phyloP scores from a whole-genome alignment of 164 flowering plant species.

The Vitis cinerea region DNA sequence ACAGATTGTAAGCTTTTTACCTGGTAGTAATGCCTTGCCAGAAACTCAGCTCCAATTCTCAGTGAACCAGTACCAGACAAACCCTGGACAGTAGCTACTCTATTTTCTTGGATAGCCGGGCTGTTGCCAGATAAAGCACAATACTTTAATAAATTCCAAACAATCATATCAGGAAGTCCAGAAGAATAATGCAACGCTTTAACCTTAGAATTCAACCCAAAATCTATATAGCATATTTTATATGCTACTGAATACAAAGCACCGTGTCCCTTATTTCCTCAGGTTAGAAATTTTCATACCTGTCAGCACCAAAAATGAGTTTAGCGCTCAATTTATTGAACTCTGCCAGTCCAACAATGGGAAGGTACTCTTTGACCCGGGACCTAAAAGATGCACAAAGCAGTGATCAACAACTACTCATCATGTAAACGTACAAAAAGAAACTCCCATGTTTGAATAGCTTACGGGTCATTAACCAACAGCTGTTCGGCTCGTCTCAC shows the following conservation, averaged over 20 bases:
- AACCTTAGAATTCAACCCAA: too few species aligned
- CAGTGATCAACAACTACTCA: background rate
- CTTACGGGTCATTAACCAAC: slow-evolving; percentile 66
- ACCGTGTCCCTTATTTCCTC: background rate
- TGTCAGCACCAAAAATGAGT: slow-evolving; percentile 94
- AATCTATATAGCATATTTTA: too few species aligned
- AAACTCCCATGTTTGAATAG: background rate
- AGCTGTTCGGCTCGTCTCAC: slow-evolving; percentile 81
- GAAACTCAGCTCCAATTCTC: slow-evolving; percentile 93
- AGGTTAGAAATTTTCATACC: slow-evolving; percentile 34
- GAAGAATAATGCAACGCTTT: too few species aligned
- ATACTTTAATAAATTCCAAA: background rate
- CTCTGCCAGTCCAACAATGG: slow-evolving; percentile 82
- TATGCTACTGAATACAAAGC: too few species aligned
- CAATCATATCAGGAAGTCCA: background rate
- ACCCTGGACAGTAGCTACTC: slow-evolving; percentile 86
- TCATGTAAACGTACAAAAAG: background rate
- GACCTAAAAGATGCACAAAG: slow-evolving; percentile 39
- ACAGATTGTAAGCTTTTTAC: slow-evolving; percentile 30
- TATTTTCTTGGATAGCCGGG: slow-evolving; percentile 86
- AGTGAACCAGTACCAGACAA: slow-evolving; percentile 97
- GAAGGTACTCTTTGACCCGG: slow-evolving; percentile 85
- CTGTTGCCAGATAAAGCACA: slow-evolving; percentile 30
- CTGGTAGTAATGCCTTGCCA: slow-evolving; percentile 80
- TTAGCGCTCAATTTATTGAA: slow-evolving; percentile 94